Base-by-base conservation (phyloP, 768 basidiomycete genomes). In the Hericium coralloides region DNA sequence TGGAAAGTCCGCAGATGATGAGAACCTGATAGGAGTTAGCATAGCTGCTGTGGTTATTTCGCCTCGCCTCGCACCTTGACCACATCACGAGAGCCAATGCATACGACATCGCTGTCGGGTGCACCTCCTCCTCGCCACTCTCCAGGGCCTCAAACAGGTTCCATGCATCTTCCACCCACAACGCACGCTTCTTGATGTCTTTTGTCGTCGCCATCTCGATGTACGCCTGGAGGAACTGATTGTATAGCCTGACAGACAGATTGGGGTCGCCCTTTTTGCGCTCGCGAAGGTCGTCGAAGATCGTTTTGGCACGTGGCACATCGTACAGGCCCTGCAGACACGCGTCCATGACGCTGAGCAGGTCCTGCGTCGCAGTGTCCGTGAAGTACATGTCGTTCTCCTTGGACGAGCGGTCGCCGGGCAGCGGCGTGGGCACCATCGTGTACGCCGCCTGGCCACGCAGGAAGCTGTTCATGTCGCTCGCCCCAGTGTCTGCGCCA, bases 261-360 rank as follows among this genome's bases (percentile, higher is more conserved):
- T 89, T 64, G 4, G 76, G 72, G 4, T 80, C 73, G 0, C 74
- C 73, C 0, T 79, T 62, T 0, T 69, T 61, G 9, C 68, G 64
- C 20, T 59, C 60, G 6, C 85, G 79, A 38, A 94, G 69, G 9
- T 77, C 75, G 49, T 82, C 79, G 60, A 94, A 92, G 22, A 95
- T 79, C 38, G 74, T 72, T 60, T 82, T 82, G 7, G 92, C 92
- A 5, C 93, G 86, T 0, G 79, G 75, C 0, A 93, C 82, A 66
- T 93, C 89, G 67, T 86, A 83, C 2, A 81, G 65, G 60, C 87
- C 81, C 67, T 86, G 79, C 12, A 95, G 71, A 66, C 93, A 95
- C 4, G 91, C 89, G 63, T 89, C 84, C 71, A 95, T 88, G 60
- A 95, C 79, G 0, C 88, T 83, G 12, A 90, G 67, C 55, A 80